Evolutionary conservation across 2,329 filamentous ascomycete genomes (phyloP).

Genomic region (Aspergillus jensenii): DNA sequence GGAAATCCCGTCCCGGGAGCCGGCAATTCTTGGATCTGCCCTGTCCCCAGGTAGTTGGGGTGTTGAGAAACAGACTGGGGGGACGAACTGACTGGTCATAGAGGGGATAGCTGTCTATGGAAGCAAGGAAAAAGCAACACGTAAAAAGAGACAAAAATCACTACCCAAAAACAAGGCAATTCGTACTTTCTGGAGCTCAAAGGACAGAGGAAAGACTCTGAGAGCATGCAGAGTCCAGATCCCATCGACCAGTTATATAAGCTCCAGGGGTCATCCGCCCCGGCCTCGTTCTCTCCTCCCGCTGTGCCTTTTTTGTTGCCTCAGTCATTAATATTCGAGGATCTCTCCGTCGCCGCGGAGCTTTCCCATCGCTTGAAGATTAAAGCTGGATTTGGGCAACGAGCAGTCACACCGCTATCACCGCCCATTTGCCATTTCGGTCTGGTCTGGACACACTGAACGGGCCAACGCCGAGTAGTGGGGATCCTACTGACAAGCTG

Average conservation of each 20-base stretch:
- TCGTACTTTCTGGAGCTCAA: background rate
- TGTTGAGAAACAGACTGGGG: background rate
- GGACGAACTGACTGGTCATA: conserved; percentile 4
- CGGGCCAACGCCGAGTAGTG: conserved; percentile 23
- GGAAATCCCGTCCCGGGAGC: conserved; percentile 1
- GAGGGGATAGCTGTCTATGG: background rate
- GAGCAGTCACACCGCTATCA: background rate
- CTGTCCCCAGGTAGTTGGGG: background rate
- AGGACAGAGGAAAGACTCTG: background rate
- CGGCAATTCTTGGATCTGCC: conserved; percentile 2
- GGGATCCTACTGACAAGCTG: conserved; percentile 17
- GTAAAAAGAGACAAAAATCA: background rate
- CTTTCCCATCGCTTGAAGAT: background rate
- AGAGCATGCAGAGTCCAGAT: background rate
- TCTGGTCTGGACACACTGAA: background rate
- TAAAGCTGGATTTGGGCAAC: background rate
- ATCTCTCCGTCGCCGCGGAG: background rate
- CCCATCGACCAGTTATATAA: conserved; percentile 1
- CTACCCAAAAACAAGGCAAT: background rate
- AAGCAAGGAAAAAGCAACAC: conserved; percentile 1
- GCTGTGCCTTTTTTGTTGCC: background rate
- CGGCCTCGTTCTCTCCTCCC: background rate
- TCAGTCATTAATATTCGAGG: background rate
- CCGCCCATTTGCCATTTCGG: background rate
- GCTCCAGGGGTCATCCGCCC: conserved; percentile 1